Percentiles rank a stretch among this genome's conserved stretches.
phyloP scores from a whole-genome alignment of 768 basidiomycete genomes.

The Mycena kentingensis region DNA sequence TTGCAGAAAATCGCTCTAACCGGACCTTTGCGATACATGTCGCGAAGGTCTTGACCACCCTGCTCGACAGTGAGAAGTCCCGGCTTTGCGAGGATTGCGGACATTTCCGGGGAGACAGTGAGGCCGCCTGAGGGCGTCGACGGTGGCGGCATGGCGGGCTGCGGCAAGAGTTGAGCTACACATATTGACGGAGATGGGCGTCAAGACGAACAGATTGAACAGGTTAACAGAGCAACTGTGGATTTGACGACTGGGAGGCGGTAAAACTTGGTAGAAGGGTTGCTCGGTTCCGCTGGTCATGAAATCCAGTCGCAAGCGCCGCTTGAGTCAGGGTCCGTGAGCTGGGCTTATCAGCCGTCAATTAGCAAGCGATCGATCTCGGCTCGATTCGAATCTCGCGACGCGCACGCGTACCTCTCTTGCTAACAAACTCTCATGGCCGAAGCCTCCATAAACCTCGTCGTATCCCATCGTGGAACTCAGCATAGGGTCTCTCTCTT shows the following conservation, averaged over 20 bases:
- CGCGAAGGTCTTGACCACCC: conserved; percentile 32
- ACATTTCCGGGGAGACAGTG: conserved; percentile 31
- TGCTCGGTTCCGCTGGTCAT: too few relatives aligned
- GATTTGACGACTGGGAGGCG: too few relatives aligned
- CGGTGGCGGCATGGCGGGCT: background rate
- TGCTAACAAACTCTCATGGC: conserved; percentile 20
- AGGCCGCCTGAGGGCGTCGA: conserved; percentile 28
- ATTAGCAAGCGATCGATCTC: too few relatives aligned
- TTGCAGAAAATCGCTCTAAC: background rate
- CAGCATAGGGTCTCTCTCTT: conserved; percentile 49
- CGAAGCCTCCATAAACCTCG: conserved; percentile 19
- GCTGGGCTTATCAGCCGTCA: too few relatives aligned
- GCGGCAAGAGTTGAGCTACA: background rate
- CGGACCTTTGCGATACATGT: conserved; percentile 32
- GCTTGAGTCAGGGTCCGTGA: too few relatives aligned
- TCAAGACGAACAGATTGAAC: too few relatives aligned
- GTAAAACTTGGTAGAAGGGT: too few relatives aligned
- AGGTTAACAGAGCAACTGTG: too few relatives aligned
- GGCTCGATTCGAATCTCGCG: too few relatives aligned
- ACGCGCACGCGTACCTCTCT: too few relatives aligned
- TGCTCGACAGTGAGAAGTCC: conserved; percentile 28
- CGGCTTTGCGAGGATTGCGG: conserved; percentile 28
- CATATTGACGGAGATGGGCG: background rate
- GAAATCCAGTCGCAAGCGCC: too few relatives aligned
- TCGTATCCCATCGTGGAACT: conserved; percentile 51